Conservation (phyloP, 2,329 filamentous ascomycete genomes). For the Tetracladium maxilliforme region DNA sequence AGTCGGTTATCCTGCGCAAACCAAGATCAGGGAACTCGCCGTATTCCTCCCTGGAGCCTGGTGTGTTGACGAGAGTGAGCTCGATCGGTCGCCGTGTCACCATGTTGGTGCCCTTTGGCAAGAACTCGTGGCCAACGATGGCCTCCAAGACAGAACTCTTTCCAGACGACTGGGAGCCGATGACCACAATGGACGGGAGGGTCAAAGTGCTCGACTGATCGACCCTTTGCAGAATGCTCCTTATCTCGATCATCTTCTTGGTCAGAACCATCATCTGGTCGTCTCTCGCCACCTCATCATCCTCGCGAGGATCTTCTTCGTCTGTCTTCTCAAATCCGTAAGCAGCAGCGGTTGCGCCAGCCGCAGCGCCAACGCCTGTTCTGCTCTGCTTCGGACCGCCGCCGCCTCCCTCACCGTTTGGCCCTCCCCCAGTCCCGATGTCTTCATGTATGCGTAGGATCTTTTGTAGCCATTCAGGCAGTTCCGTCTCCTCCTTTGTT, state of each 20-base stretch:
- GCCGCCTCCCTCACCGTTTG: conserved; percentile 14
- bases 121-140: conserved; percentile 93
- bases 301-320: conserved; percentile 46
- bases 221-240: conserved; percentile 78
- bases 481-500: conserved; percentile 62
- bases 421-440: conserved; percentile 27
- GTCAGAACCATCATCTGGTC: conserved; percentile 99
- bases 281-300: conserved; percentile 60
- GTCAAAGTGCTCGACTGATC: conserved; percentile 83
- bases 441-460: conserved; percentile 50
- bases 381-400: conserved; percentile 43
- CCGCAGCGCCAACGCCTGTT: conserved; percentile 44
- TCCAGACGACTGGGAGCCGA: conserved; percentile 93
- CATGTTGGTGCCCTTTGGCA: conserved; percentile 98
- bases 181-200: conserved; percentile 95
- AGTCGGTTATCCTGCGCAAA: conserved; percentile 80
- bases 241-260: conserved; percentile 99
- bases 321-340: conserved; percentile 63
- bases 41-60: conserved; percentile 74
- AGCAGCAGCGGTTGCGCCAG: conserved; percentile 55
- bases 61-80: conserved; percentile 89
- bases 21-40: conserved; percentile 92
- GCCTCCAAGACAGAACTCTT: conserved; percentile 96
- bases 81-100: conserved; percentile 93
- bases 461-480: conserved; percentile 68